Percentiles rank a stretch among this genome's conserved stretches.
phyloP scores from a whole-genome alignment of 352 stramenopile genomes.

The Phytopythium oedochilum region DNA sequence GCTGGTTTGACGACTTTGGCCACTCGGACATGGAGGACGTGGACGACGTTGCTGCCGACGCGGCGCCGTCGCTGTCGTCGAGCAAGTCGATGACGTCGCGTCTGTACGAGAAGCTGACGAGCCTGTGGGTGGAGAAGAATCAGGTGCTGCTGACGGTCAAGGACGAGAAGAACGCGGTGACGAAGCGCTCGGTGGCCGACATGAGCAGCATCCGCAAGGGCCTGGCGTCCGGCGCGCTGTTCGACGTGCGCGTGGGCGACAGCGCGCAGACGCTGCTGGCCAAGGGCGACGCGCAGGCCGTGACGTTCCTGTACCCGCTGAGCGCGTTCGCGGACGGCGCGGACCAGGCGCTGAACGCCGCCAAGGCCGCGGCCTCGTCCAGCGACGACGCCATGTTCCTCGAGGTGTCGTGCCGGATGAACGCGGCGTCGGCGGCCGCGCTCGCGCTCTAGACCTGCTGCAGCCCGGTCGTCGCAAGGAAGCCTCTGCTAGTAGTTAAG shows the following conservation, averaged over 20 bases:
- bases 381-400: conserved; percentile 56
- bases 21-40: conserved; percentile 49
- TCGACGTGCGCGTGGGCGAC: conserved; percentile 23
- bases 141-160: conserved; percentile 73
- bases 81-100: conserved; percentile 55
- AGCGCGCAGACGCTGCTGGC: conserved; percentile 23
- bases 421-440: conserved; percentile 22
- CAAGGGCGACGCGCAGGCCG: conserved; percentile 48
- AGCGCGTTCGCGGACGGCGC: conserved; percentile 49
- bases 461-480: background rate
- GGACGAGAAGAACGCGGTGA: conserved; percentile 68
- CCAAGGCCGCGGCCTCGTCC: conserved; percentile 10
- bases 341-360: conserved; percentile 33
- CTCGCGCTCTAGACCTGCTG: conserved; percentile 5
- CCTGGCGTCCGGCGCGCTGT: conserved; percentile 59
- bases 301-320: conserved; percentile 86
- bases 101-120: conserved; percentile 75
- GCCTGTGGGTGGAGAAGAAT: conserved; percentile 83
- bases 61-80: conserved; percentile 18
- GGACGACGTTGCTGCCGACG: conserved; percentile 18
- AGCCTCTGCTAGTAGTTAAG: background rate
- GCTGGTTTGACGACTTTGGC: conserved; percentile 71
- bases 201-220: conserved; percentile 78
- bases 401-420: conserved; percentile 78
- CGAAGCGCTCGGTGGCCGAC: conserved; percentile 67